Evolutionary conservation across 2,329 filamentous ascomycete species (phyloP).

Genomic region (Arthroderma uncinatum): DNA sequence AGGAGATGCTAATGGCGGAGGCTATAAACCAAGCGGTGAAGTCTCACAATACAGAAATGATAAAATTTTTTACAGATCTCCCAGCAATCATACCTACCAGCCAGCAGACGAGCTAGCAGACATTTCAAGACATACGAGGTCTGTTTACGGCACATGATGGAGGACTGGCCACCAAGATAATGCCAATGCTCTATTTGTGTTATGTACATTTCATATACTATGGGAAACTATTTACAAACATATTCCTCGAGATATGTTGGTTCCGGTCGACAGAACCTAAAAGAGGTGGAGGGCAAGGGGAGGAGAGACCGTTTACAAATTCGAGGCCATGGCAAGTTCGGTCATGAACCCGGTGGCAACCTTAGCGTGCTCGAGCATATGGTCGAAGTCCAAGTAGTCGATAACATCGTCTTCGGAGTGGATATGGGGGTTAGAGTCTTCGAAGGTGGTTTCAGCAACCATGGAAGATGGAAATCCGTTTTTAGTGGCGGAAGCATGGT

Average conservation of each 20-base stretch:
- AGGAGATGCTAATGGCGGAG: no score
- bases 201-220: neutral
- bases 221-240: neutral
- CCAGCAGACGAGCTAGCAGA: no score
- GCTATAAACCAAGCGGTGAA: no score
- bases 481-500: slow-evolving; percentile 40
- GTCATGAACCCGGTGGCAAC: slow-evolving; percentile 74
- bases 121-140: no score
- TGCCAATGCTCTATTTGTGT: neutral
- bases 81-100: no score
- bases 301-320: neutral
- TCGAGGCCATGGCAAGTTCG: slow-evolving; percentile 56
- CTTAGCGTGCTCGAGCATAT: slow-evolving; percentile 84
- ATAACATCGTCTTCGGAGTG: slow-evolving; percentile 63
- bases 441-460: slow-evolving; percentile 52
- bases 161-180: no score
- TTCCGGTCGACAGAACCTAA: neutral
- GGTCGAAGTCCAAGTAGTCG: slow-evolving; percentile 65
- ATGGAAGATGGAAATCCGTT: slow-evolving; percentile 56
- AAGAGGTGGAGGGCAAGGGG: neutral
- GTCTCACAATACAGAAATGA: no score
- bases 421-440: slow-evolving; percentile 56
- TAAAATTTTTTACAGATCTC: no score
- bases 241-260: neutral
- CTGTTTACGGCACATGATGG: no score